Base-by-base conservation (phyloP, 2,329 filamentous ascomycete species). In the Lizonia empirigonia region DNA sequence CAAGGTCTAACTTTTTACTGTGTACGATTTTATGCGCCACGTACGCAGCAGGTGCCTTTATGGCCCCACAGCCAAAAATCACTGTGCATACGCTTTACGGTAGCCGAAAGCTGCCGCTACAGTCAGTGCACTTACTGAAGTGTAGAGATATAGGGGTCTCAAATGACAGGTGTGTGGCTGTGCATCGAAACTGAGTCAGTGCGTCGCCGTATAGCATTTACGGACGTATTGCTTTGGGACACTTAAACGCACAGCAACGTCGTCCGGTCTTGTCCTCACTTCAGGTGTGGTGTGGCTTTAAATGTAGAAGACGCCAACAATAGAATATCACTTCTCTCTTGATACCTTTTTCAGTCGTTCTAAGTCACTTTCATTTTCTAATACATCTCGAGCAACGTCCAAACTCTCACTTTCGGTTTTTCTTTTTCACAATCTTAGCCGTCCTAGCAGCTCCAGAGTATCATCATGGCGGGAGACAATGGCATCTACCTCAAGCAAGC, bases 401-500 rank as follows among this genome's bases (percentile, higher is more conserved):
- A 9, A 1, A n/a, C 12, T 23, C 5, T 34, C n/a, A 29, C n/a
- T 29, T 29, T n/a, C 12, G 12, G n/a, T 9, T 16, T 6, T 4
- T 26, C 12, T 20, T 34, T 12, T n/a, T 13, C 30, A 22, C 26
- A 7, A 15, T 26, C 9, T 20, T 12, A 15, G 9, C 4, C 16
- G 10, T n/a, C 16, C 8, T 5, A n/a, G 24, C 13, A 20, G 8
- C 15, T 24, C 13, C 5, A 29, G 3, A 26, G 2, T 18, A 12
- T 18, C 19, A 15, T 29, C 9, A 63, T 63, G 59, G 55, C 55
- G 12, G 34, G 35, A 10, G 47, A 54, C 7, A 35, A 54, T 44
- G 56, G 60, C 7, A 47, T 64, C 19, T 65, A 61, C 19, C 54
- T 15, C 62, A 8, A 65, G 42, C 37, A 40, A 46, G 20, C 7